A percentile compares a stretch with the other conserved stretches of the same genome.
Evolutionary conservation across 2,329 filamentous ascomycete genomes (phyloP).

Genomic region (Coniochaeta sp.): DNA sequence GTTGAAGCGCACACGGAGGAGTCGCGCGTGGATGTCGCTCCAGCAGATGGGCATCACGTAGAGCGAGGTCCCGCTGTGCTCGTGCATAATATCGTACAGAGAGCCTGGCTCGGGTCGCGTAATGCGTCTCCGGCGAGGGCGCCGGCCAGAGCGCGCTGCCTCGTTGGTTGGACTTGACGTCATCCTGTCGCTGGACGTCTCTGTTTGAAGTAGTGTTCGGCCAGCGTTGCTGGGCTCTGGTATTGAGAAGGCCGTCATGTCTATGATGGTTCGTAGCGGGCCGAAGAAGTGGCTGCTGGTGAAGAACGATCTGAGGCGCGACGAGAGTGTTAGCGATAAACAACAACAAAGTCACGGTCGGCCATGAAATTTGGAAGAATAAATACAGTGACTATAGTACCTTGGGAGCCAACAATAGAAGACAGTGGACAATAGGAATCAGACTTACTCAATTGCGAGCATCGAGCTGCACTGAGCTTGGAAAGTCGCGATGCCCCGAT

Average conservation of each 20-base stretch:
- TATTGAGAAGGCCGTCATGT: constrained; percentile 14
- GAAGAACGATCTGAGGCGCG: constrained; percentile 15
- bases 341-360: background rate
- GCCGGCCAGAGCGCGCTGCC: background rate
- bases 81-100: constrained; percentile 43
- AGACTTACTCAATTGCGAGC: constrained; percentile 17
- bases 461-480: constrained; percentile 8
- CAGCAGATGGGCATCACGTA: constrained; percentile 47
- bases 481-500: background rate
- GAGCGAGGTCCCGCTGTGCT: constrained; percentile 38
- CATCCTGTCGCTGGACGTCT: background rate
- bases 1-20: constrained; percentile 40
- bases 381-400: background rate
- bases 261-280: constrained; percentile 18
- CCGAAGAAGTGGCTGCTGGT: constrained; percentile 14
- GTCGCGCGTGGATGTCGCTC: constrained; percentile 42
- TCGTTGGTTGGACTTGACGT: background rate
- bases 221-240: background rate
- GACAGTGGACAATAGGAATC: background rate
- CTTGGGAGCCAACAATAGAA: background rate
- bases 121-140: constrained; percentile 17
- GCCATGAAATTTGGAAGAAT: background rate
- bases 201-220: background rate
- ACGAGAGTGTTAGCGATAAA: background rate
- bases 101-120: constrained; percentile 38